Percentiles rank a stretch among this genome's conserved stretches.
Evolutionary conservation across 176 grass and related monocot genomes (phyloP).

Genomic region (Bothriochloa decipiens): DNA sequence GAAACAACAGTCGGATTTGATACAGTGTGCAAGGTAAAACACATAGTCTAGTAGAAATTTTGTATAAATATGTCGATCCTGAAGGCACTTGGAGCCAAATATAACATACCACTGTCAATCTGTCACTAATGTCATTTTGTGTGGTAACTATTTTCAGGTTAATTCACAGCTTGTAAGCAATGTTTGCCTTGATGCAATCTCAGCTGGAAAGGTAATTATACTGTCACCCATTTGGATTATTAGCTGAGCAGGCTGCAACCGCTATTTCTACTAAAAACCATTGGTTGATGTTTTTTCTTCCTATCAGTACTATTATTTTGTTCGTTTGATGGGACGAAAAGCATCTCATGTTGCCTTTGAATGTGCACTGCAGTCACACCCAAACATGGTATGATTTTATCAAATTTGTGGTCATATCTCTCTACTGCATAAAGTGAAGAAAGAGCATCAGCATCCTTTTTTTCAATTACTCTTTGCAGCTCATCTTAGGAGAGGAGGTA

Average conservation of each 20-base stretch:
- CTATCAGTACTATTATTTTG: slow-evolving; percentile 77
- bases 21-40: slow-evolving; percentile 68
- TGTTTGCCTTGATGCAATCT: slow-evolving; percentile 73
- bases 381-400: slow-evolving; percentile 69
- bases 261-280: background rate
- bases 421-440: background rate
- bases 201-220: slow-evolving; percentile 69
- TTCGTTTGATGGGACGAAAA: slow-evolving; percentile 74
- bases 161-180: slow-evolving; percentile 85
- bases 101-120: background rate
- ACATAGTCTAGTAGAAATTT: background rate
- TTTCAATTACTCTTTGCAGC: slow-evolving; percentile 32
- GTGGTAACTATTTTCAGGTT: slow-evolving; percentile 51
- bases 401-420: background rate
- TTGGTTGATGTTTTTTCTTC: slow-evolving; percentile 20
- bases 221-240: background rate
- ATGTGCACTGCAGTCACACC: slow-evolving; percentile 81
- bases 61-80: background rate
- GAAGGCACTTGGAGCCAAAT: background rate
- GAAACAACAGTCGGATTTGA: slow-evolving; percentile 80
- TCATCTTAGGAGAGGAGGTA: slow-evolving; percentile 82
- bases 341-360: slow-evolving; percentile 78
- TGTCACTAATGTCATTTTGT: slow-evolving; percentile 9
- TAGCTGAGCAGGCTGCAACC: background rate
- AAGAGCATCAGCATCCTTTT: background rate